These are phyloP conservation scores for Castanea crenata DNA, from an alignment of 306 rosid species.

Conservation along the genomic window DNA sequence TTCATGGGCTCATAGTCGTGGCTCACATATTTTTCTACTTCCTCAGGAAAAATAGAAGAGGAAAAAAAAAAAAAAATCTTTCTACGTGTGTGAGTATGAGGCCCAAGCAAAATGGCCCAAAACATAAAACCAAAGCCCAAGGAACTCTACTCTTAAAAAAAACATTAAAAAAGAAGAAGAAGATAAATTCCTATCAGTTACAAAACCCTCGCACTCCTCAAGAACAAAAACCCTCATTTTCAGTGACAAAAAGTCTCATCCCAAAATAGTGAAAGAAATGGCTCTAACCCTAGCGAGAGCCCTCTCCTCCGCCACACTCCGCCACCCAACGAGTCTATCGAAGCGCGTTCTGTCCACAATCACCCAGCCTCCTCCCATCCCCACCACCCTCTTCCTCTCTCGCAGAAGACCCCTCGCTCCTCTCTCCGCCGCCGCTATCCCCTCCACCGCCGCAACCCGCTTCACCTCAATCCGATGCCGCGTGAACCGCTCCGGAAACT, in stretches of 20 bases:
- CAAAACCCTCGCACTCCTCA: neutral
- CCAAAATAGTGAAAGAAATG: conserved; percentile 23
- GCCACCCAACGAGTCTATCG: conserved; percentile 31
- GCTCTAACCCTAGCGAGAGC: conserved; percentile 55
- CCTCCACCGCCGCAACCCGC: conserved; percentile 23
- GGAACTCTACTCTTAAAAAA: neutral
- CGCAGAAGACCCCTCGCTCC: conserved; percentile 41
- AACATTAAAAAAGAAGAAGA: too few relatives aligned
- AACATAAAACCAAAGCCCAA: neutral
- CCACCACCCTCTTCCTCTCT: conserved; percentile 30
- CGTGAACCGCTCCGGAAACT: conserved; percentile 62
- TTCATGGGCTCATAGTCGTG: too few relatives aligned
- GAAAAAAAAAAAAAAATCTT: too few relatives aligned
- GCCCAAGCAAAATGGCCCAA: neutral
- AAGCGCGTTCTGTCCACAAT: conserved; percentile 40
- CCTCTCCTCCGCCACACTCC: conserved; percentile 27
- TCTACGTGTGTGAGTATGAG: too few relatives aligned
- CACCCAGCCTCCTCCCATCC: conserved; percentile 35
- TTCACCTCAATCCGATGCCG: conserved; percentile 63
- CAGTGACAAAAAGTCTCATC: neutral
- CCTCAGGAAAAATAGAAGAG: too few relatives aligned
- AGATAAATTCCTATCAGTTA: too few relatives aligned
- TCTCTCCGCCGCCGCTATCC: conserved; percentile 36
- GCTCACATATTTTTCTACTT: too few relatives aligned
- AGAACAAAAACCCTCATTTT: conserved; percentile 1